Percentiles rank a stretch among this genome's conserved stretches.
These are phyloP conservation scores for Linanthus parryae DNA, from an alignment of 148 eudicot genomes.

Conservation along the genomic window DNA sequence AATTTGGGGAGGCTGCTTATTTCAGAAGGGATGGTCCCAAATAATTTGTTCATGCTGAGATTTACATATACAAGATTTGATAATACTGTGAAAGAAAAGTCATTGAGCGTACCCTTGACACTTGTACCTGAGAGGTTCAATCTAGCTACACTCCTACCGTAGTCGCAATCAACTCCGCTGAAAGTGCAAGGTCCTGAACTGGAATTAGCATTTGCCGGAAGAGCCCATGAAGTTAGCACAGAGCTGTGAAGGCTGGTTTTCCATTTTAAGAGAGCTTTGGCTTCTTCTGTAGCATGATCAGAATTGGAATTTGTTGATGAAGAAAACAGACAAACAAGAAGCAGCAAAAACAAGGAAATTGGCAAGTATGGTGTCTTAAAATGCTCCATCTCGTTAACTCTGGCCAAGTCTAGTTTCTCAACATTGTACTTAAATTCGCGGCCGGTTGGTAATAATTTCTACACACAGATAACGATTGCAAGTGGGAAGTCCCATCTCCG, in stretches of 20 bases:
- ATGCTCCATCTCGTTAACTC: no score
- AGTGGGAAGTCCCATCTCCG: no score
- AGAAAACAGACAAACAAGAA: no score
- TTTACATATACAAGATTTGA: slow-evolving; percentile 24
- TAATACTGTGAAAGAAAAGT: slow-evolving; percentile 27
- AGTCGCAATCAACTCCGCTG: no score
- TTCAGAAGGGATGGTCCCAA: no score
- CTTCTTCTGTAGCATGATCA: slow-evolving; percentile 26
- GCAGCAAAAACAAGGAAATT: no score
- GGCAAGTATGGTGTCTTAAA: no score
- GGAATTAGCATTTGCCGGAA: slow-evolving; percentile 5
- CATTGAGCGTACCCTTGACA: slow-evolving; percentile 21
- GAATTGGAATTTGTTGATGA: no score
- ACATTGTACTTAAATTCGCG: no score
- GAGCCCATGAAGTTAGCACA: slow-evolving; percentile 29
- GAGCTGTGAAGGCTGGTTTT: slow-evolving; percentile 29
- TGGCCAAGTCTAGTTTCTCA: no score
- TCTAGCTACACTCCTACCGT: slow-evolving; percentile 31
- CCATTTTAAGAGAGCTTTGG: slow-evolving; percentile 34
- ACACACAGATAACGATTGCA: no score
- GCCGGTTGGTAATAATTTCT: no score
- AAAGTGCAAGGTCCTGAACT: slow-evolving; percentile 27
- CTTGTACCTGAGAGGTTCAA: slow-evolving; percentile 25
- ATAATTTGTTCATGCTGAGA: slow-evolving; percentile 30
- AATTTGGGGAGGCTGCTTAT: slow-evolving; percentile 3